Evolutionary conservation across 164 flowering plant species (phyloP).

Genomic region (Macadamia integrifolia): DNA sequence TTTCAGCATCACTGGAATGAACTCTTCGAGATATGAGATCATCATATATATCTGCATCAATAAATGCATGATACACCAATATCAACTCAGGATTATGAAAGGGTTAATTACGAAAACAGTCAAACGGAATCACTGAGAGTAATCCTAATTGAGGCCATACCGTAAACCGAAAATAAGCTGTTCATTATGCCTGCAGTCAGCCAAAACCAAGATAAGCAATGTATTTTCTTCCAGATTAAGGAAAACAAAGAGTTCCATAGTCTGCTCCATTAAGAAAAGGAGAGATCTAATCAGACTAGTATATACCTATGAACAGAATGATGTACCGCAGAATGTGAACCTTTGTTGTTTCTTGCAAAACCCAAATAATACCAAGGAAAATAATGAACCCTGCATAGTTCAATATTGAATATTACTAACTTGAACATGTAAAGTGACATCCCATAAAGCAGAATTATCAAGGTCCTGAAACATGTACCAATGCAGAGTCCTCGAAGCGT

Average conservation of each 20-base stretch:
- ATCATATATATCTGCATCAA: conserved; percentile 75
- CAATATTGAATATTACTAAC: conserved; percentile 5
- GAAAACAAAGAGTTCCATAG: neutral
- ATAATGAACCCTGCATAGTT: conserved; percentile 70
- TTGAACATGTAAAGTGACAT: neutral
- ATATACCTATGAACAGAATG: conserved; percentile 85
- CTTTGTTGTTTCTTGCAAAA: conserved; percentile 73
- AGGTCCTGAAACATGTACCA: conserved; percentile 36
- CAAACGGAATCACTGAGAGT: conserved; percentile 1
- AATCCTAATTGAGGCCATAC: conserved; percentile 25
- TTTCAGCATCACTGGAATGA: conserved; percentile 86
- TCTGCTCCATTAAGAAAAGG: neutral
- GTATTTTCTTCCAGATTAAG: neutral
- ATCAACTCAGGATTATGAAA: neutral
- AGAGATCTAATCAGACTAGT: neutral
- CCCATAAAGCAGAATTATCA: neutral
- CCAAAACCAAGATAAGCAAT: conserved; percentile 12
- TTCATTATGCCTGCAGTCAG: conserved; percentile 78
- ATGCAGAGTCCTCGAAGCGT: conserved; percentile 91
- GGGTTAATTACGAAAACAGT: neutral
- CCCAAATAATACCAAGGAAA: conserved; percentile 74
- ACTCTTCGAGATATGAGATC: conserved; percentile 87
- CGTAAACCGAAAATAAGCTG: conserved; percentile 86
- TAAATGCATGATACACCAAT: neutral
- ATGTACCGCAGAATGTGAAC: conserved; percentile 71